phyloP scores from a whole-genome alignment of 208 protist genomes.

The Acanthamoeba royreba region DNA sequence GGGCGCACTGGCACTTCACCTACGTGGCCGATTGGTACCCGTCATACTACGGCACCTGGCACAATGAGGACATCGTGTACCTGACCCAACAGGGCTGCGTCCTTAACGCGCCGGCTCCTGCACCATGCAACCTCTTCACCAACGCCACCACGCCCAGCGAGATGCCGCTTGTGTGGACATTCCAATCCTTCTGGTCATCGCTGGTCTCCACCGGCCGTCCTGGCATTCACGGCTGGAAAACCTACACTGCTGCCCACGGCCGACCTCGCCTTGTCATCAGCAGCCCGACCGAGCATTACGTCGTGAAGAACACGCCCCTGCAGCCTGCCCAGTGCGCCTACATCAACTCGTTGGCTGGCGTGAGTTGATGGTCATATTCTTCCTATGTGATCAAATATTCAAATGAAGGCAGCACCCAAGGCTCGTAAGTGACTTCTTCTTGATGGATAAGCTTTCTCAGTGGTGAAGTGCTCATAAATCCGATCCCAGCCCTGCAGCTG shows the following conservation, averaged over 20 bases:
- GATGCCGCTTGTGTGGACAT: neutral
- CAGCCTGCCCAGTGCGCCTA: neutral
- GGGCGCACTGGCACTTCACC: neutral
- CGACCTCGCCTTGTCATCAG: neutral
- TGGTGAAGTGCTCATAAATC: too few species aligned
- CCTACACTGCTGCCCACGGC: neutral
- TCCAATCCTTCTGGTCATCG: neutral
- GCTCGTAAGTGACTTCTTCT: too few species aligned
- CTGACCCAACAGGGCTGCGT: neutral
- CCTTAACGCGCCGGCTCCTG: neutral
- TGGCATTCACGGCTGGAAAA: neutral
- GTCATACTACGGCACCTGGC: neutral
- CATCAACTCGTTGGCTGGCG: too few species aligned
- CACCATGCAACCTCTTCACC: neutral
- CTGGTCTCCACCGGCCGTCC: neutral
- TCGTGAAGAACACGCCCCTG: neutral
- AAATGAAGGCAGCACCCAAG: too few species aligned
- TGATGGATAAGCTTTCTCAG: too few species aligned
- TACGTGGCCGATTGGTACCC: neutral
- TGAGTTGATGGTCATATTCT: too few species aligned
- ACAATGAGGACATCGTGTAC: neutral
- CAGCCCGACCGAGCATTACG: neutral
- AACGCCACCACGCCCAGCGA: neutral
- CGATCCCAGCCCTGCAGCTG: too few species aligned
- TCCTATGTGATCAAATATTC: too few species aligned